These are phyloP conservation scores for Aquilaria sinensis DNA, from an alignment of 345 rosid species.

Conservation along the genomic window DNA sequence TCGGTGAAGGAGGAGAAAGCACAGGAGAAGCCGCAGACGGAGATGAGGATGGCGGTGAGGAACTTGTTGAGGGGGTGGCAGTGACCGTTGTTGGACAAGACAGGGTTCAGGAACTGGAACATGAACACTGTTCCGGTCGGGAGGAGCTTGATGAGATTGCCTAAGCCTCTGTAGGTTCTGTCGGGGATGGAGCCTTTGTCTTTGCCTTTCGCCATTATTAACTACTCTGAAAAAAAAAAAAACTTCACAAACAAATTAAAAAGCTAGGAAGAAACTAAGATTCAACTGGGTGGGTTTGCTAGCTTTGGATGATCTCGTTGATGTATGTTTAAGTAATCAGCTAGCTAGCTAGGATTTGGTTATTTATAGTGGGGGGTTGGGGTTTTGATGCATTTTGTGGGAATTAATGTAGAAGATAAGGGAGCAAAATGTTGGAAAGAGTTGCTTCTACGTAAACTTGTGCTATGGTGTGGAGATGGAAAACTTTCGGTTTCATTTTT, in stretches of 20 bases:
- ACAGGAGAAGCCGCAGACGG: constrained; percentile 61
- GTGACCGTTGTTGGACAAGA: constrained; percentile 60
- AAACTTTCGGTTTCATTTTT: constrained; percentile 1
- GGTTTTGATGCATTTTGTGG: not conserved
- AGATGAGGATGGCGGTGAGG: constrained; percentile 45
- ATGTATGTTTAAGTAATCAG: constrained; percentile 10
- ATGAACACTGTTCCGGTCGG: constrained; percentile 86
- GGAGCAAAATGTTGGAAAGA: not conserved
- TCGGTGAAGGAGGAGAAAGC: constrained; percentile 70
- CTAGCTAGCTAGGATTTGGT: not conserved
- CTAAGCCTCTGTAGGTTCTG: constrained; percentile 43
- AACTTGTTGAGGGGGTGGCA: constrained; percentile 49
- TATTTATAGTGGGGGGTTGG: not conserved
- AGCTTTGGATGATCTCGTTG: constrained; percentile 8
- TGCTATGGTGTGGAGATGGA: not conserved
- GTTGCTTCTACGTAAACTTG: constrained; percentile 28
- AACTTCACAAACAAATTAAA: constrained; percentile 8
- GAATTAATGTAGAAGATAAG: constrained; percentile 1
- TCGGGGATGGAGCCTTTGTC: constrained; percentile 30
- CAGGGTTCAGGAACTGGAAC: constrained; percentile 78
- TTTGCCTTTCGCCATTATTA: constrained; percentile 8
- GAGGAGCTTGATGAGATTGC: constrained; percentile 76
- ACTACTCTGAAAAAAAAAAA: not conserved
- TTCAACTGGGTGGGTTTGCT: no score
- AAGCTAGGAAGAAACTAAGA: no score